Evolutionary conservation across 2,329 filamentous ascomycete species (phyloP).

Genomic region (Penicillium frequentans): DNA sequence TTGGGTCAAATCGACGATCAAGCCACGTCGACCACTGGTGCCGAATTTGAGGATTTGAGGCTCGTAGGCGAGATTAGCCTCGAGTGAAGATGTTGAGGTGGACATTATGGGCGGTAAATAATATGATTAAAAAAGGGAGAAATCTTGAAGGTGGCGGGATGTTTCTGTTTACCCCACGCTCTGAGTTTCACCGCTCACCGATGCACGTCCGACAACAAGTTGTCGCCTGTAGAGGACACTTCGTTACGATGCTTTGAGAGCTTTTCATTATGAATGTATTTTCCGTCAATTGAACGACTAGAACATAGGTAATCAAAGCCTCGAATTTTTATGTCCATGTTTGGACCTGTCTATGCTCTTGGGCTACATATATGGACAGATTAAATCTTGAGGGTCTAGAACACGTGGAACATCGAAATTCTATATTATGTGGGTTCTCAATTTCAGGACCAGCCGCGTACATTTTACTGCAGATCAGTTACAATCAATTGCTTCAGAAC

Average conservation of each 20-base stretch:
- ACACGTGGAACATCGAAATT: too few species aligned
- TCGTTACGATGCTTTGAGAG: too few species aligned
- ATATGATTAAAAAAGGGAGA: not conserved
- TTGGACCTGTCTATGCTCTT: too few species aligned
- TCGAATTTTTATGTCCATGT: too few species aligned
- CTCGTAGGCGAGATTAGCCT: conserved; percentile 22
- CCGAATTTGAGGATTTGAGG: conserved; percentile 34
- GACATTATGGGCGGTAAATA: not conserved
- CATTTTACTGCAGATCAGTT: not conserved
- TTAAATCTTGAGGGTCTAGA: too few species aligned
- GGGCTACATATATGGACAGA: too few species aligned
- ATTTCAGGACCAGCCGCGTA: too few species aligned
- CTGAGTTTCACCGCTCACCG: not conserved
- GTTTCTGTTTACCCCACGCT: not conserved
- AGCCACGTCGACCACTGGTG: conserved; percentile 35
- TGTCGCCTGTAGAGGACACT: too few species aligned
- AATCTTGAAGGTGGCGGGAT: not conserved
- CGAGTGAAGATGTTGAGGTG: not conserved
- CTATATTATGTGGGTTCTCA: too few species aligned
- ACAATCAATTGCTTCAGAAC: not conserved
- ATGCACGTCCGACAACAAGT: not conserved
- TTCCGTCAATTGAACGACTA: too few species aligned
- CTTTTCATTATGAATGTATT: too few species aligned
- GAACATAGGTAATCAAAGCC: too few species aligned
- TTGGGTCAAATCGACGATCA: conserved; percentile 34